Evolutionary conservation across 305 asterid genomes (phyloP).

Genomic region (Fraxinus ornus): DNA sequence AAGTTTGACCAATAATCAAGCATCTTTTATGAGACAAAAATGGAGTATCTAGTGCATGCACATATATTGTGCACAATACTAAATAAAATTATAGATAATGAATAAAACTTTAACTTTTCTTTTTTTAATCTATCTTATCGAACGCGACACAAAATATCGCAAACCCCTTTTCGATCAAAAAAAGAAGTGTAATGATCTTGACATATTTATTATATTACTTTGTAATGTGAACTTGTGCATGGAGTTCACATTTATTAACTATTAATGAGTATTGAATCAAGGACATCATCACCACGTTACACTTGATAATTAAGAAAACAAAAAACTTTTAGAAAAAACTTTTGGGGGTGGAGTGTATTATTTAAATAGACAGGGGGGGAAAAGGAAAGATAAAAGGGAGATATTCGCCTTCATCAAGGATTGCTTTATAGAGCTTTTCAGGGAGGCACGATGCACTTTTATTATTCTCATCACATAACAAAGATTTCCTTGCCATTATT

Average conservation of each 20-base stretch:
- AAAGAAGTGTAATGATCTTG: not conserved
- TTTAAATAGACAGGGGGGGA: not conserved
- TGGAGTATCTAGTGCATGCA: no score
- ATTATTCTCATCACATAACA: not conserved
- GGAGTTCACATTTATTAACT: constrained; percentile 3
- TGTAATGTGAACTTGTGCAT: not conserved
- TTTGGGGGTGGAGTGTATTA: not conserved
- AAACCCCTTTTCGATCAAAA: not conserved
- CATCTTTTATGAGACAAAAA: no score
- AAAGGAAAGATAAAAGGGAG: not conserved
- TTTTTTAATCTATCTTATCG: no score
- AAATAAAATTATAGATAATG: no score
- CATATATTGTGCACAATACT: no score
- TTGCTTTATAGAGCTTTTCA: constrained; percentile 4
- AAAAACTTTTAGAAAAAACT: not conserved
- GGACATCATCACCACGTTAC: constrained; percentile 18
- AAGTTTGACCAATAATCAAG: no score
- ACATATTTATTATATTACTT: not conserved
- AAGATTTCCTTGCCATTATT: constrained; percentile 17
- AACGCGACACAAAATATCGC: not conserved
- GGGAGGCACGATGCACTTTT: constrained; percentile 13
- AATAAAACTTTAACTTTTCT: no score
- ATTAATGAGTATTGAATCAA: not conserved
- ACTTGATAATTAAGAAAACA: constrained; percentile 9
- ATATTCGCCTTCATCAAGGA: constrained; percentile 27